phyloP scores from a whole-genome alignment of 2,329 filamentous ascomycete species.

The Pseudofabraea citricarpa region DNA sequence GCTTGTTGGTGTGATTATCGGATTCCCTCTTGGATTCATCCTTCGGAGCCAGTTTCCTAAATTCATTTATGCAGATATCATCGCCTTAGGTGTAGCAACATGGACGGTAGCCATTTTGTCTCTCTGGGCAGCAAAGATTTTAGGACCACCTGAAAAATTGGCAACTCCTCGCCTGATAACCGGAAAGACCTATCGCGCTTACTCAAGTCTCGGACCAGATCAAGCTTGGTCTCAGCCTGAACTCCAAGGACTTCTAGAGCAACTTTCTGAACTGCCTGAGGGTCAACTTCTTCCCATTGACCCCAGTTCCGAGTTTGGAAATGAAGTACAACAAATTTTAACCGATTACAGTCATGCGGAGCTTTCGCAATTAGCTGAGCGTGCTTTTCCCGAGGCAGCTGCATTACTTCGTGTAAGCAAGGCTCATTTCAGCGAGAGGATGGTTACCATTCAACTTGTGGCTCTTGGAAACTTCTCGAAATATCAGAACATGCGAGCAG shows the following conservation, averaged over 20 bases:
- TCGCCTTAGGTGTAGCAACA: conserved; percentile 41
- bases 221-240: conserved; percentile 45
- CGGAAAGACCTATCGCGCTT: conserved; percentile 6
- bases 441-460: conserved; percentile 10
- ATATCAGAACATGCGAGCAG: conserved; percentile 4
- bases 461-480: conserved; percentile 11
- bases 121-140: conserved; percentile 41
- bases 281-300: conserved; percentile 36
- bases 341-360: conserved; percentile 27
- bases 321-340: conserved; percentile 36
- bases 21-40: conserved; percentile 40
- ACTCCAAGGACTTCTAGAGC: conserved; percentile 39
- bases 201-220: conserved; percentile 28
- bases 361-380: conserved; percentile 16
- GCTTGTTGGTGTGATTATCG: conserved; percentile 37
- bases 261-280: conserved; percentile 31
- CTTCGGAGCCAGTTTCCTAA: conserved; percentile 32
- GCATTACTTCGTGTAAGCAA: conserved; percentile 20
- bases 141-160: conserved; percentile 34
- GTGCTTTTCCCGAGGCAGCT: conserved; percentile 37
- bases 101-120: conserved; percentile 49
- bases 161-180: conserved; percentile 6
- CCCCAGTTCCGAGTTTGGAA: conserved; percentile 38
- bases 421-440: conserved; percentile 9
- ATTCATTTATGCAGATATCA: conserved; percentile 40